A percentile compares a stretch with the other conserved stretches of the same genome.
Conservation (phyloP, 2,329 filamentous ascomycete genomes). For the Exophiala mesophila region DNA sequence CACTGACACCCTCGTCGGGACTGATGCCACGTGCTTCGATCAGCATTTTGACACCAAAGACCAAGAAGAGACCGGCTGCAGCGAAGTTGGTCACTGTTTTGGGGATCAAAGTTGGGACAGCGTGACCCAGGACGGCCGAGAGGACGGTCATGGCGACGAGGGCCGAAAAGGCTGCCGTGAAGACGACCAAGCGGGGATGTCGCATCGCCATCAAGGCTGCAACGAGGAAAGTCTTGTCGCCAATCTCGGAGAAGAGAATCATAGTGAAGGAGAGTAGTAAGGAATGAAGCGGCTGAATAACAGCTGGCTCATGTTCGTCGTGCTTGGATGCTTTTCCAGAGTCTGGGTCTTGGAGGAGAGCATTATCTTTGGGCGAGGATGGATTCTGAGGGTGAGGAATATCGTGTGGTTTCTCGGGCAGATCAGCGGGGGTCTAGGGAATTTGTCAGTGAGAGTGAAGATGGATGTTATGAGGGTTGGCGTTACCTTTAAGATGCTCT, state of each 20-base stretch:
- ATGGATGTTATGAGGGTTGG: too few species aligned
- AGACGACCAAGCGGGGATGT: constrained; percentile 86
- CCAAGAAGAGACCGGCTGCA: constrained; percentile 76
- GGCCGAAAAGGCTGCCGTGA: constrained; percentile 88
- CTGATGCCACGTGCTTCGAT: constrained; percentile 85
- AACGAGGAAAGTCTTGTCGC: constrained; percentile 97
- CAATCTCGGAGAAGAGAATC: constrained; percentile 95
- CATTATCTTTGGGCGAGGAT: constrained; percentile 60
- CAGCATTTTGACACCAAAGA: constrained; percentile 81
- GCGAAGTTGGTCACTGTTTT: constrained; percentile 87
- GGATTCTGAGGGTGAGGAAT: constrained; percentile 64
- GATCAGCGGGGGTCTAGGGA: constrained; percentile 70
- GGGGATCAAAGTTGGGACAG: constrained; percentile 82
- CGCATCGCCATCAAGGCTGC: constrained; percentile 99
- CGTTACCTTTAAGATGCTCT: constrained; percentile 54
- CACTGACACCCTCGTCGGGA: constrained; percentile 82
- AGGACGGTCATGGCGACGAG: constrained; percentile 91
- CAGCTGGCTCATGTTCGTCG: constrained; percentile 30
- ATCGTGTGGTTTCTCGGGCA: constrained; percentile 73
- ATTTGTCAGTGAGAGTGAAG: too few species aligned
- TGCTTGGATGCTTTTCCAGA: constrained; percentile 29
- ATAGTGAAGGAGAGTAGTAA: constrained; percentile 90
- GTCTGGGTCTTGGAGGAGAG: constrained; percentile 46
- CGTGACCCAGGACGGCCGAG: constrained; percentile 86
- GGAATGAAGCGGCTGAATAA: constrained; percentile 79